Evolutionary conservation across 192 early-diverging fungal genomes (phyloP), one percentile per base, ranked within the genome.

Genomic region (Pecoramyces ruminantium): DNA sequence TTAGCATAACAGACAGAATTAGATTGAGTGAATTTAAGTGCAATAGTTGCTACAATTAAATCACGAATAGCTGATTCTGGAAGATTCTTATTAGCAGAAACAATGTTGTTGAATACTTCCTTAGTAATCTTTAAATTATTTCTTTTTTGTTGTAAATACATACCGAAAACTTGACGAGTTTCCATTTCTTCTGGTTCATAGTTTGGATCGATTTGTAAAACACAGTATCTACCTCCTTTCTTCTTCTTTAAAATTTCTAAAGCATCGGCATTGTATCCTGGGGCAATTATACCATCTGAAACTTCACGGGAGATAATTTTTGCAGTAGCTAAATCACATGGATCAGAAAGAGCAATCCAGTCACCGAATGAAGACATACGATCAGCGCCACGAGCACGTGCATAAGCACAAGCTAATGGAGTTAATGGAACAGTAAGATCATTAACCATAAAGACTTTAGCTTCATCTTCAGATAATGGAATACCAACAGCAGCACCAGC

Each of bases 351-450:
- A 51, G 96, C 97, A 79, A 97, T 96, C 93, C 96, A 99, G 87
- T 99, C 97, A 84, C 97, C 97, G 81, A 99, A 99, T 28, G 95
- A 96, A 80, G 94, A 96, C 97, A 99, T 99, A 85, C 97, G 94
- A 86, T 99, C 97, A 77, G 96, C 96, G 67, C 97, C 97, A 81
- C 97, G 93, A 28, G 97, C 97, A 83, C 97, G 94, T 58, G 97
- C 96, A 85, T 99, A 99, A 18, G 97, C 97, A 34, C 87, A 86
- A 34, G 96, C 96, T 38, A 97, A 88, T 34, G 96, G 95, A 29
- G 94, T 89, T 78, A 99, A 89, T 21, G 88, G 85, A 13, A 91
- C 85, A 81, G 88, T 87, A 77, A 96, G 83, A 82, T 95, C 95
- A 83, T 97, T 93, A 17, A 98, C 96, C 82, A 93, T 92, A 86